Conservation (phyloP, 2,329 filamentous ascomycete genomes). For the Apiospora phragmitis region DNA sequence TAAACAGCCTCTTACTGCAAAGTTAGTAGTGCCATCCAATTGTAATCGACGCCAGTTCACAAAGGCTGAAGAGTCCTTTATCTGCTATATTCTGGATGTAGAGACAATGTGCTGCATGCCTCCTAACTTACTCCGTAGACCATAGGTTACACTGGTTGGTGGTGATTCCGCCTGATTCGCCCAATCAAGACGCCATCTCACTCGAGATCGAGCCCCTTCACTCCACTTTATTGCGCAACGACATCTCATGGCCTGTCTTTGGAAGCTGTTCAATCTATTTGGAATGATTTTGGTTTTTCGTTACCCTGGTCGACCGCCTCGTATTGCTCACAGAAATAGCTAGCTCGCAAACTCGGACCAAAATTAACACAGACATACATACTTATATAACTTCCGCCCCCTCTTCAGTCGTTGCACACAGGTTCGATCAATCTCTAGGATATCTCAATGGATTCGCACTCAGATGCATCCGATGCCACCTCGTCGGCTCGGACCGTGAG, state of each 20-base stretch:
- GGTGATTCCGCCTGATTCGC: not conserved
- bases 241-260: not conserved
- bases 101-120: no score
- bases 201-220: not conserved
- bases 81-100: no score
- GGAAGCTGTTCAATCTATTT: not conserved
- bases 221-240: not conserved
- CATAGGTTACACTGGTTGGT: not conserved
- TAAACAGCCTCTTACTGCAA: not conserved
- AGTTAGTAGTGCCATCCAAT: not conserved
- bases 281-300: not conserved
- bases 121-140: not conserved
- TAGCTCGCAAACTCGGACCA: not conserved
- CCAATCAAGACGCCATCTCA: not conserved
- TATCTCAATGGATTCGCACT: not conserved
- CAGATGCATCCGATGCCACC: not conserved
- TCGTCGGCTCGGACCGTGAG: conserved; percentile 13
- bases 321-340: not conserved
- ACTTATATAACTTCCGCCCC: not conserved
- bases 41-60: no score
- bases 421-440: not conserved
- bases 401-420: not conserved
- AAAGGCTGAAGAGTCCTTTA: no score
- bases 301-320: not conserved
- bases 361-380: not conserved